Evolutionary conservation across 257 asterid genomes (phyloP).

Genomic region (Solanum chmielewskii): DNA sequence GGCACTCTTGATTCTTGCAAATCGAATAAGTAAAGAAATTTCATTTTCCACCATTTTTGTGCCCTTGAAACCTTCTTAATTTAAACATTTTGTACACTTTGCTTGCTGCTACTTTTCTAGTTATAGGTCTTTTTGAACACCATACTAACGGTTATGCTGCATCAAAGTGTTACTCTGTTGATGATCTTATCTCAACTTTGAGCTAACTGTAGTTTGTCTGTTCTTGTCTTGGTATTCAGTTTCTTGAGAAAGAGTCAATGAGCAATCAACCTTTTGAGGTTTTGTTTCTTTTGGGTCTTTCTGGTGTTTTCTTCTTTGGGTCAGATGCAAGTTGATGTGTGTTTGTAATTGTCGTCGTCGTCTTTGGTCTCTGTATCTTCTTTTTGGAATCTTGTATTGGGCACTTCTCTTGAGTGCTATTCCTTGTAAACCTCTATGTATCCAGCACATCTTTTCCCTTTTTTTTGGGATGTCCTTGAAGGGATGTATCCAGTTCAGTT

Average conservation of each 20-base stretch:
- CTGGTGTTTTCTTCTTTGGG: not conserved
- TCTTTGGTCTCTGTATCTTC: not conserved
- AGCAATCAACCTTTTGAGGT: not conserved
- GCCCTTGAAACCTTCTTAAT: not conserved
- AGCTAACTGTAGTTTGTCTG: not conserved
- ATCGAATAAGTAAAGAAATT: not conserved
- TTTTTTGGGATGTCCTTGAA: not conserved
- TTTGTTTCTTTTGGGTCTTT: not conserved
- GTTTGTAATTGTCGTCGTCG: not conserved
- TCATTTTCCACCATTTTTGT: not conserved
- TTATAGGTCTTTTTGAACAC: not conserved
- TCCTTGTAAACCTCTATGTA: not conserved
- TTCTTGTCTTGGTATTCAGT: not conserved
- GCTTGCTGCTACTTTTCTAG: not conserved
- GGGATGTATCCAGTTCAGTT: not conserved
- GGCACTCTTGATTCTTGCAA: not conserved
- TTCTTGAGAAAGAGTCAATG: not conserved
- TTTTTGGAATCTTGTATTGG: not conserved
- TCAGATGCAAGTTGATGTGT: not conserved
- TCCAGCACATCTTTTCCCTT: not conserved
- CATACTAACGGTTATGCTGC: not conserved
- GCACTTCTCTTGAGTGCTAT: not conserved
- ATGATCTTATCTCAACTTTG: not conserved
- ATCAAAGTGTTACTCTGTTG: not conserved
- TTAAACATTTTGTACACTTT: not conserved